A percentile compares a stretch with the other conserved stretches of the same genome.
Evolutionary conservation across 1,284 basidiomycete species (phyloP).

Genomic region (Exobasidium rhododendri): DNA sequence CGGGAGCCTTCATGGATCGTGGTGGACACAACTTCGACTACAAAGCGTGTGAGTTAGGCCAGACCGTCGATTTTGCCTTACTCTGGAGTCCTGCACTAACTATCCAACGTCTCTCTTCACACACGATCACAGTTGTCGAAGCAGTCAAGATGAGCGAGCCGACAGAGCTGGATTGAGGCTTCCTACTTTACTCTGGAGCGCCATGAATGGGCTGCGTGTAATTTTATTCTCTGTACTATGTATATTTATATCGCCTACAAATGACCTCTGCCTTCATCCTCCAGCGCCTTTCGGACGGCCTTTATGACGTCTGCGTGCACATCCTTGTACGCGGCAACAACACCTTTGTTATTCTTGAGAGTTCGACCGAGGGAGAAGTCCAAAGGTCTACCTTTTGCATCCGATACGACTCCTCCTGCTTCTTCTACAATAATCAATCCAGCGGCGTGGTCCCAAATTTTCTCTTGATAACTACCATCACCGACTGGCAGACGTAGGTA

Average conservation of each 20-base stretch:
- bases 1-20: conserved; percentile 47
- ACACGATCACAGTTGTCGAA: conserved; percentile 31
- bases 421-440: conserved; percentile 82
- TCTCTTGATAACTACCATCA: conserved; percentile 75
- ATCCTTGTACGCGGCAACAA: conserved; percentile 71
- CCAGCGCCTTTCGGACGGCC: conserved; percentile 69
- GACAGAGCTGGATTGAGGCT: conserved; percentile 37
- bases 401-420: conserved; percentile 80
- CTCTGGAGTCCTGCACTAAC: not conserved
- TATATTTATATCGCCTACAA: too few species aligned
- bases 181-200: too few species aligned
- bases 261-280: conserved; percentile 57
- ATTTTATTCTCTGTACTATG: not conserved
- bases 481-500: conserved; percentile 86
- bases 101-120: not conserved
- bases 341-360: conserved; percentile 78
- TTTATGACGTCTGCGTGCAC: conserved; percentile 69
- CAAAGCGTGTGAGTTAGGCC: conserved; percentile 49
- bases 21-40: conserved; percentile 47
- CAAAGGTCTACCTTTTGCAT: conserved; percentile 74
- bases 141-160: conserved; percentile 51
- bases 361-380: conserved; percentile 85
- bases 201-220: too few species aligned
- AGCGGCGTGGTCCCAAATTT: conserved; percentile 95
- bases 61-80: not conserved